These are phyloP conservation scores for Rosa rugosa DNA, from an alignment of 306 rosid species.

Conservation along the genomic window DNA sequence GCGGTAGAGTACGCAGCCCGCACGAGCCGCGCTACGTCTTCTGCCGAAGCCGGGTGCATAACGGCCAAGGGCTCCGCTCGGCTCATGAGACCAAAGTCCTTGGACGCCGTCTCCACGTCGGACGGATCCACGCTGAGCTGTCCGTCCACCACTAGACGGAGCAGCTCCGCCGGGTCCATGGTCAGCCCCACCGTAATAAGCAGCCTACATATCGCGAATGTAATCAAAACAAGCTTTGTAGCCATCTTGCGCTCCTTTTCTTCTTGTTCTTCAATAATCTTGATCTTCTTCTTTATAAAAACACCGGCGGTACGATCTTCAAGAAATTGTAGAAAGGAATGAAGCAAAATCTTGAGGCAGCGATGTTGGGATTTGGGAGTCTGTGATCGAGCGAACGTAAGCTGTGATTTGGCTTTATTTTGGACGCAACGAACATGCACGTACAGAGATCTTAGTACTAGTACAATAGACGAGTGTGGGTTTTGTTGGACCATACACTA, in stretches of 20 bases:
- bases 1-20: slow-evolving; percentile 44
- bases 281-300: neutral
- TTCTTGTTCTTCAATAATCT: neutral
- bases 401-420: slow-evolving; percentile 60
- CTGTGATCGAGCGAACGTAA: slow-evolving; percentile 44
- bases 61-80: slow-evolving; percentile 51
- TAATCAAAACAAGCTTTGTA: slow-evolving; percentile 44
- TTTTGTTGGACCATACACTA: neutral
- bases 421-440: slow-evolving; percentile 49
- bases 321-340: neutral
- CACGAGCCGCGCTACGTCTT: slow-evolving; percentile 53
- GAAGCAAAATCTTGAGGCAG: slow-evolving; percentile 54
- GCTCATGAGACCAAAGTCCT: slow-evolving; percentile 67
- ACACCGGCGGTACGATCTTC: neutral
- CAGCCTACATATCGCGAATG: slow-evolving; percentile 57
- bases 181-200: slow-evolving; percentile 62
- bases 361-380: slow-evolving; percentile 21
- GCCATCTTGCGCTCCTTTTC: slow-evolving; percentile 25
- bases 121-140: slow-evolving; percentile 49
- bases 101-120: slow-evolving; percentile 53
- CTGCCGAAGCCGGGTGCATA: slow-evolving; percentile 56
- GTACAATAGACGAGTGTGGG: neutral
- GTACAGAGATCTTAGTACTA: neutral
- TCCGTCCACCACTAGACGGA: slow-evolving; percentile 56
- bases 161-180: slow-evolving; percentile 54